phyloP scores from a whole-genome alignment of 2,329 filamentous ascomycete species.

The Beauveria medogensis region DNA sequence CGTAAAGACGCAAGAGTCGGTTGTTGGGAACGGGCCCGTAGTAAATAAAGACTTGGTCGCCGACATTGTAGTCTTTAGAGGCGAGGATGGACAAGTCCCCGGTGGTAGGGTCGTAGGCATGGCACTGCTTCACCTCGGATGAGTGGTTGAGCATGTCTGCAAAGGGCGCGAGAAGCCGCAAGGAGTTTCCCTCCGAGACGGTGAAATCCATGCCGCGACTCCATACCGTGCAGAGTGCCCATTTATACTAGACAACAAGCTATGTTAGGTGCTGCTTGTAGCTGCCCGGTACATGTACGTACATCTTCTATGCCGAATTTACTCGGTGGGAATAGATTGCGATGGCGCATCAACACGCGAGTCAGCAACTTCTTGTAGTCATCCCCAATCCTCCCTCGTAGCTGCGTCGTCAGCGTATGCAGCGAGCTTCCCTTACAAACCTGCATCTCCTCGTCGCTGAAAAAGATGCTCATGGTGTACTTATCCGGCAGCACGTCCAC shows the following conservation, averaged over 20 bases:
- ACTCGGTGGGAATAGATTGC: slow-evolving; percentile 24
- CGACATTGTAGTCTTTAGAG: slow-evolving; percentile 20
- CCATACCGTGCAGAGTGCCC: slow-evolving; percentile 22
- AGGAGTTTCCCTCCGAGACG: not conserved
- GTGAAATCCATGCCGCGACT: slow-evolving; percentile 28
- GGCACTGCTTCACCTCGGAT: slow-evolving; percentile 24
- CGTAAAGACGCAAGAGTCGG: slow-evolving; percentile 29
- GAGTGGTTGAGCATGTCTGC: slow-evolving; percentile 31
- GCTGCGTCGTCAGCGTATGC: slow-evolving; percentile 24
- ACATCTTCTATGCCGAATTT: slow-evolving; percentile 26
- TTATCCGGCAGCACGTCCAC: slow-evolving; percentile 22
- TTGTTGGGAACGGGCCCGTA: slow-evolving; percentile 27
- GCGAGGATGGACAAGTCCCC: slow-evolving; percentile 23
- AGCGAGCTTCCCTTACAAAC: slow-evolving; percentile 26
- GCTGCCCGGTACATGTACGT: slow-evolving; percentile 9
- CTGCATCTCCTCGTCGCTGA: slow-evolving; percentile 24
- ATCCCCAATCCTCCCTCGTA: slow-evolving; percentile 21
- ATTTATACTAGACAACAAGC: slow-evolving; percentile 22
- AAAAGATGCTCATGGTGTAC: slow-evolving; percentile 28
- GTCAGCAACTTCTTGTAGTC: slow-evolving; percentile 22
- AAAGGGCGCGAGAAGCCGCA: slow-evolving; percentile 22
- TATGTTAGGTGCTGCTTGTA: too few relatives aligned
- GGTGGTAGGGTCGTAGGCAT: slow-evolving; percentile 25
- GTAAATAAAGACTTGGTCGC: slow-evolving; percentile 28
- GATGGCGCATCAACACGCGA: slow-evolving; percentile 22